These are phyloP conservation scores for Reticulascus tulasneorum DNA, from an alignment of 2,329 filamentous ascomycete genomes.

Conservation along the genomic window DNA sequence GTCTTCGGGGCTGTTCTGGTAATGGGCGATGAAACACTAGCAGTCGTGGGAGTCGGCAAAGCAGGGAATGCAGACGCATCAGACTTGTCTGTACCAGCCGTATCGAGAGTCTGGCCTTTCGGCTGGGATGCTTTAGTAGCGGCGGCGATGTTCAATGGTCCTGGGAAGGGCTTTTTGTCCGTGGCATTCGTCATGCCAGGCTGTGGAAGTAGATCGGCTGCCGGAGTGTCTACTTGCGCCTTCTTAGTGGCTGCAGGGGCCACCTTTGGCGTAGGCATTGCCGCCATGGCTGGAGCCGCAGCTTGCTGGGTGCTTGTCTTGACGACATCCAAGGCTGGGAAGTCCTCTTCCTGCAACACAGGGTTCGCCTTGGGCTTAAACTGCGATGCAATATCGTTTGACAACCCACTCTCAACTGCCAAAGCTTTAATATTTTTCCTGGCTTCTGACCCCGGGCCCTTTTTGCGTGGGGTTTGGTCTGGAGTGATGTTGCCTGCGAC, in stretches of 20 bases:
- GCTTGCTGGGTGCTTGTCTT: conserved; percentile 30
- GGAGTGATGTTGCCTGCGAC: too few relatives aligned
- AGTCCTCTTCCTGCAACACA: conserved; percentile 57
- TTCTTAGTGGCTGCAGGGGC: conserved; percentile 31
- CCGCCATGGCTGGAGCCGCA: conserved; percentile 25
- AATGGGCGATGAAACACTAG: conserved; percentile 44
- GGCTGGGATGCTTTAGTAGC: conserved; percentile 33
- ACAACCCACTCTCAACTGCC: conserved; percentile 41
- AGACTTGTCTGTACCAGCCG: conserved; percentile 27
- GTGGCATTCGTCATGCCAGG: conserved; percentile 22
- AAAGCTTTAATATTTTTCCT: conserved; percentile 42
- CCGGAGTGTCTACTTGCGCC: conserved; percentile 19
- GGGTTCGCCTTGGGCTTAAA: conserved; percentile 21
- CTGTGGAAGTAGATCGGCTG: conserved; percentile 16
- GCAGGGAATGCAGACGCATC: conserved; percentile 45
- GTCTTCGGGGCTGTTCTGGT: conserved; percentile 57
- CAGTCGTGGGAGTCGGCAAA: conserved; percentile 43
- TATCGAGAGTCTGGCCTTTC: conserved; percentile 24
- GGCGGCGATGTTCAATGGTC: conserved; percentile 46
- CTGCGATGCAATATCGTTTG: conserved; percentile 41
- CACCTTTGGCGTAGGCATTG: conserved; percentile 30
- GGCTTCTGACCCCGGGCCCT: conserved; percentile 26
- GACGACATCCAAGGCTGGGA: conserved; percentile 52
- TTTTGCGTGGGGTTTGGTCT: conserved; percentile 25
- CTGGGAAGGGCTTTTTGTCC: conserved; percentile 36